These are phyloP conservation scores for Fusarium equiseti DNA, from an alignment of 2,329 filamentous ascomycete species.

Conservation along the genomic window DNA sequence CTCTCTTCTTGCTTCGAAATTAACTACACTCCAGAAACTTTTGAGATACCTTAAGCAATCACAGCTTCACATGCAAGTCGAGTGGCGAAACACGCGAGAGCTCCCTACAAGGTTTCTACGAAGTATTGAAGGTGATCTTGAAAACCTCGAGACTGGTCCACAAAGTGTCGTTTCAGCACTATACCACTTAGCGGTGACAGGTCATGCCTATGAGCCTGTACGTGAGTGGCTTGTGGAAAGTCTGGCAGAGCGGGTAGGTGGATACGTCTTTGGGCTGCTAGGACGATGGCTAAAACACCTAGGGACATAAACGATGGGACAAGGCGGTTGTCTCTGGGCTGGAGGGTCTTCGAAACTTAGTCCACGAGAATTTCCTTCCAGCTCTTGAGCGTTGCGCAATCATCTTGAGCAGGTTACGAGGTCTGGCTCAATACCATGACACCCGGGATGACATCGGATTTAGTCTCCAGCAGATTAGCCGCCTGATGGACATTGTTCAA, in stretches of 20 bases:
- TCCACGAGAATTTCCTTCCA: conserved; percentile 90
- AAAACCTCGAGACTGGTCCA: conserved; percentile 68
- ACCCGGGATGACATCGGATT: conserved; percentile 75
- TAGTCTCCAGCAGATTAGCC: conserved; percentile 70
- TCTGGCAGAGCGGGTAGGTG: conserved; percentile 77
- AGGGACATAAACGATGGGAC: conserved; percentile 97
- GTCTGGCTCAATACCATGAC: conserved; percentile 84
- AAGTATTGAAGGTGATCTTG: conserved; percentile 80
- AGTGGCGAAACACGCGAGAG: conserved; percentile 86
- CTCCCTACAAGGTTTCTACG: conserved; percentile 82
- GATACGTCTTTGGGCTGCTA: not conserved
- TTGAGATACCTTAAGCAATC: conserved; percentile 87
- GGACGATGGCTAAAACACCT: conserved; percentile 25
- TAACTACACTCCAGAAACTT: conserved; percentile 87
- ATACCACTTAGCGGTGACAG: conserved; percentile 87
- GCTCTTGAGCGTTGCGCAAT: conserved; percentile 86
- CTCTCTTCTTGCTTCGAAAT: conserved; percentile 85
- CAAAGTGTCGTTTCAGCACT: conserved; percentile 77
- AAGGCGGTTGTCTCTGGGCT: conserved; percentile 84
- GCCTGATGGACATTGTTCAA: conserved; percentile 76
- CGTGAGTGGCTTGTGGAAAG: conserved; percentile 91
- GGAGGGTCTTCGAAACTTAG: conserved; percentile 78
- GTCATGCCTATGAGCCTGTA: conserved; percentile 79
- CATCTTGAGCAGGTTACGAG: conserved; percentile 83
- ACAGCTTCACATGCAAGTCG: conserved; percentile 80